Evolutionary conservation across 1,284 basidiomycete genomes (phyloP).

Genomic region (Ganoderma lucidum): DNA sequence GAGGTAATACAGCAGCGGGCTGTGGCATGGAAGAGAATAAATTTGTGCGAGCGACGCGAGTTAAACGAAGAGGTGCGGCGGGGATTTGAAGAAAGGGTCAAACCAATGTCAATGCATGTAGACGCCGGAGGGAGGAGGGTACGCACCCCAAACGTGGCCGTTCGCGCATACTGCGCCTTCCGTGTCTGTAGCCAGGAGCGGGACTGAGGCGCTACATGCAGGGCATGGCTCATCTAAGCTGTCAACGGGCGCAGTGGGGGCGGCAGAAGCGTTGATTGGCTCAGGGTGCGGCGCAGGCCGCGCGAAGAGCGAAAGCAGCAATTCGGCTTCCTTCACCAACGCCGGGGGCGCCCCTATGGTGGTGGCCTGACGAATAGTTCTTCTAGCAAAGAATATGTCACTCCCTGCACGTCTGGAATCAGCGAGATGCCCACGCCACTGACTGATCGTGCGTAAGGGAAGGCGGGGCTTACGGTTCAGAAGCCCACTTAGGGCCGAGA

Average conservation of each 20-base stretch:
- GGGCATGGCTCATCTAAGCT: constrained; percentile 67
- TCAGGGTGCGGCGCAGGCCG: constrained; percentile 35
- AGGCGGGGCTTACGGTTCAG: constrained; percentile 25
- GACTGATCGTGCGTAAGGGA: neutral
- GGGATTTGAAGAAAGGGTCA: neutral
- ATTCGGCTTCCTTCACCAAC: constrained; percentile 58
- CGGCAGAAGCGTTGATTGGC: constrained; percentile 26
- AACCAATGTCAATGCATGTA: neutral
- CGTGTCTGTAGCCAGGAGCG: constrained; percentile 56
- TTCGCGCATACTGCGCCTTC: constrained; percentile 66
- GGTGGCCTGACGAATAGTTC: constrained; percentile 61
- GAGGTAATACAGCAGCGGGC: constrained; percentile 77
- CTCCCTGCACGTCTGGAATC: constrained; percentile 46
- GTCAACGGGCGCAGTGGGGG: constrained; percentile 13
- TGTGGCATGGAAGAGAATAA: constrained; percentile 38
- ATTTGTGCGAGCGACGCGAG: neutral
- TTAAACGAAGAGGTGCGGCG: neutral
- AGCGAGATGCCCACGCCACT: constrained; percentile 19
- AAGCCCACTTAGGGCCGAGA: constrained; percentile 51
- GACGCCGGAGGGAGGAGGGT: neutral
- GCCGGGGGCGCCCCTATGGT: constrained; percentile 57
- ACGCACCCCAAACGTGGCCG: constrained; percentile 73
- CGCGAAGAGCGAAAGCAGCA: constrained; percentile 49
- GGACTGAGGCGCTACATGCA: constrained; percentile 67
- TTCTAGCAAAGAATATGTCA: constrained; percentile 65